Conservation (phyloP, 1,284 basidiomycete species). For the Microbotryum silenes-acaulis region DNA sequence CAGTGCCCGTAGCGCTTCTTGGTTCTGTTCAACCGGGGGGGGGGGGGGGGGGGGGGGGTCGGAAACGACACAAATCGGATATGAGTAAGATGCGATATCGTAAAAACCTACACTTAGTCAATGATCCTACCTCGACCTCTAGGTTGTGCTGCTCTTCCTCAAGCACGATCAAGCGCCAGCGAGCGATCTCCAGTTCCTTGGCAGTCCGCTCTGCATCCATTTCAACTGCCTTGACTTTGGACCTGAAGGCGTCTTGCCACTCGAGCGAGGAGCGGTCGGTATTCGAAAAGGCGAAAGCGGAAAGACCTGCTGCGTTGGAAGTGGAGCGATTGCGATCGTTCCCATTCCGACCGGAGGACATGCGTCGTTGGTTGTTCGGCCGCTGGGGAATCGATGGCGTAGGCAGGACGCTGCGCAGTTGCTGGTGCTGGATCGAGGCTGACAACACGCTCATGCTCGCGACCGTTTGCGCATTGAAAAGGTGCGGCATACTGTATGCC, state of each 20-base stretch:
- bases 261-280: no score
- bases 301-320: no score
- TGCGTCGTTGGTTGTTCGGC: no score
- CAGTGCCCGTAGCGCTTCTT: slow-evolving; percentile 27
- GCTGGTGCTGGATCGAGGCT: no score
- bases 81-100: background rate
- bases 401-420: no score
- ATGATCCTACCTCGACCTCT: slow-evolving; percentile 21
- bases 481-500: no score
- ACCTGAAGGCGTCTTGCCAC: slow-evolving; percentile 1
- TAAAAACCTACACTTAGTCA: background rate
- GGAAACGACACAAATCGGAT: background rate
- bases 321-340: no score
- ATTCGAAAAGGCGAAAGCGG: no score
- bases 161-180: slow-evolving; percentile 23
- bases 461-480: no score
- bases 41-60: background rate
- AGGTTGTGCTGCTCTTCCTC: slow-evolving; percentile 19
- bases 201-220: slow-evolving; percentile 19
- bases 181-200: slow-evolving; percentile 30
- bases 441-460: no score
- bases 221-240: slow-evolving; percentile 11
- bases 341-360: no score
- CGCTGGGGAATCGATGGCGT: no score
- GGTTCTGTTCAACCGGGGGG: slow-evolving; percentile 11